Base-by-base conservation (phyloP, 768 basidiomycete genomes). In the Myochromella boudieri region DNA sequence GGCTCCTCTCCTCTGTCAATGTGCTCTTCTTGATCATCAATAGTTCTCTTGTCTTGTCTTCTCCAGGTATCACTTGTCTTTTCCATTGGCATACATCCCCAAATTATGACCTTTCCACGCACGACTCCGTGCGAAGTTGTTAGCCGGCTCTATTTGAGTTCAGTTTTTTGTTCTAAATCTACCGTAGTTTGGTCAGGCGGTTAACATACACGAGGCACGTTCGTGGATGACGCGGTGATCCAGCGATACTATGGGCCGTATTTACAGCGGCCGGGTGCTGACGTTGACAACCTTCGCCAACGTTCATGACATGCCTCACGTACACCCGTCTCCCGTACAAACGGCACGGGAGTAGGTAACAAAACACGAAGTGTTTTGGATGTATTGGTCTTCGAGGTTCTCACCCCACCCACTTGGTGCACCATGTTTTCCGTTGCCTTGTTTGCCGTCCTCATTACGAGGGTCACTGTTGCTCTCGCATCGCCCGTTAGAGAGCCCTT, bases 401-500 rank as follows among this genome's bases (percentile, higher is more conserved):
- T 26, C 18, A 24, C 21, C 12, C 42, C 29, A 33, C 29, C 25
- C 37, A 14, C 25, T 24, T 4, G 18, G 3, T 15, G 10, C 41
- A 18, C 22, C 22, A 48, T 55, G 51, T 28, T 55, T 21, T 32
- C 51, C 22, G 25, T 24, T 20, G 18, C 46, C 22, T 21, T 55
- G 34, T 17, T 43, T 5, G 37, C 22, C 9, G 21, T 45, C 14
- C 32, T 55, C 2, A n/a, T 52, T 20, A 24, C 37, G 18, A 25
- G 38, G 11, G 21, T 33, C 9, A 25, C 42, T 26, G 8, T 47
- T 22, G 37, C 20, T 26, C 14, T 43, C 28, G 51, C 39, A 42
- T 37, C 34, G 9, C 52, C 52, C 6, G 9, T 37, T 7, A 25
- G 27, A 42, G 32, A 50, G 21, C 25, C 41, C 24, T 46, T 54